Evolutionary conservation across 805 yeast species (phyloP), one percentile per base, ranked within the genome.

Genomic region (Schizosaccharomyces osmophilus): DNA sequence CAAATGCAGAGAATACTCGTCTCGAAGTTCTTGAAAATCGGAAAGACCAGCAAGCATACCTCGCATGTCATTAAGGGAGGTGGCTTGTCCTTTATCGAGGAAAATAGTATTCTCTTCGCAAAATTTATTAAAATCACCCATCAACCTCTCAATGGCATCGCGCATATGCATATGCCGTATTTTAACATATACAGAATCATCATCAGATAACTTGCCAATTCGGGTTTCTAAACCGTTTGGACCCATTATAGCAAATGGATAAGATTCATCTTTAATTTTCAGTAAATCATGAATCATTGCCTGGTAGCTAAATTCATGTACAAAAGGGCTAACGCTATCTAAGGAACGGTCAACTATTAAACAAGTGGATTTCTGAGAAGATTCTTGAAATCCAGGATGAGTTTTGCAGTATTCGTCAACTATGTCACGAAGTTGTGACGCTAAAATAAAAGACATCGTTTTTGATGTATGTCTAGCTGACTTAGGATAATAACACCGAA

Each of bases 261-360:
- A 83, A n/a, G 68, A 68, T 65, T 77, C 73, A 70, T 72, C 73
- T 66, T 68, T 65, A 55, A 77, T 73, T n/a, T 72, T 68, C 45
- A 74, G 78, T 39, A 84, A 72, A 70, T 90, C 98, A 73, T 84
- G 83, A 22, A 89, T 84, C 85, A 89, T 82, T 4, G 97, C 89
- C 72, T 90, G 95, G 71, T 89, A 93, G 29, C 84, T 80, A 71
- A 89, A 87, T 69, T 87, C 95, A 70, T 93, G 97, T 62, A 89
- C 72, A 59, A 93, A 69, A 0, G 97, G 95, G 5, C 93, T 85
- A 67, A 80, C 79, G 59, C 84, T 74, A 70, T 94, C 98, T 69
- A 88, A 69, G 1, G 95, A 78, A 64, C 99, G 77, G 71, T 93
- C 98, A 1, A 85, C 75, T 22, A 93, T 80, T 42, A 93, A 71